Conservation (phyloP, 495 filamentous ascomycete genomes). For the Astrothelium macrocarpum region DNA sequence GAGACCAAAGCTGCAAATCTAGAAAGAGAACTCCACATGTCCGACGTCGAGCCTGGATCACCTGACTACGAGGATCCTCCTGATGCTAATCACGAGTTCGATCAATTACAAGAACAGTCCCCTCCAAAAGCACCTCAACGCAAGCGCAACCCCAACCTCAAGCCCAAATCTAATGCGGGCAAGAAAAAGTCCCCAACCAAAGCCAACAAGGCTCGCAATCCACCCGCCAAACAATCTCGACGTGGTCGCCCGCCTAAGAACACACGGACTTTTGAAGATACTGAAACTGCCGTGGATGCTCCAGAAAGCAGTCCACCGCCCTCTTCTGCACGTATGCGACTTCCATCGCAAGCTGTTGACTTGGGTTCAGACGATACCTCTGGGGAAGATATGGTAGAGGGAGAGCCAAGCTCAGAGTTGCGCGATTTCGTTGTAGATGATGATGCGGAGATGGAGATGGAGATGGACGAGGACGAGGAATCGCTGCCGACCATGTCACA, state of each 20-base stretch:
- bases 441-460: conserved; percentile 1
- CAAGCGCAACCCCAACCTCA: too few relatives aligned
- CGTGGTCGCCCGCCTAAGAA: conserved; percentile 1
- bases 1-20: conserved; percentile 22
- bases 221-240: background rate
- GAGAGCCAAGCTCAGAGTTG: conserved; percentile 22
- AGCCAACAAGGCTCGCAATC: background rate
- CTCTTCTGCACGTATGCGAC: conserved; percentile 16
- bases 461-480: conserved; percentile 8
- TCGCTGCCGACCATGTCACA: background rate
- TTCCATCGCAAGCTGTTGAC: conserved; percentile 25
- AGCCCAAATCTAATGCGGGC: background rate
- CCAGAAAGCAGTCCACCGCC: conserved; percentile 14
- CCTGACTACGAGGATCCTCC: background rate
- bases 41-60: conserved; percentile 3
- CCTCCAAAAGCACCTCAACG: background rate
- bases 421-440: conserved; percentile 20
- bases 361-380: conserved; percentile 21
- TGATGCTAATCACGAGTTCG: conserved; percentile 6
- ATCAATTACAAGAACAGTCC: background rate
- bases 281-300: conserved; percentile 15
- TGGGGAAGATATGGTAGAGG: conserved; percentile 21
- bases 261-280: conserved; percentile 12
- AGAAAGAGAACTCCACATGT: conserved; percentile 11
- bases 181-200: background rate